These are phyloP conservation scores for Diophrys appendiculata DNA, from an alignment of 73 alveolate genomes.

Conservation along the genomic window DNA sequence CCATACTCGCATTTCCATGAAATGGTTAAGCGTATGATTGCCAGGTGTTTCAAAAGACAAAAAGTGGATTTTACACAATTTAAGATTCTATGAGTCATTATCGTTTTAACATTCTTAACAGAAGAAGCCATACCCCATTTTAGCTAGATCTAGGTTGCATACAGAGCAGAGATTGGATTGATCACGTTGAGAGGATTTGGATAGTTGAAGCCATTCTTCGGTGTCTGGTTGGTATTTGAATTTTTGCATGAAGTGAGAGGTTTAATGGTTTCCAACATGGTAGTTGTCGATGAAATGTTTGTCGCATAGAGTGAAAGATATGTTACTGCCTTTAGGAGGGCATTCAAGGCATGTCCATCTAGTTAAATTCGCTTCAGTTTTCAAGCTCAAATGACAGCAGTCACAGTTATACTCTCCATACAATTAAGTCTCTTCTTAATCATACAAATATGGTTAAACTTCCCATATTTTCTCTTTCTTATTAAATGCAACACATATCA, in stretches of 20 bases:
- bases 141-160: background rate
- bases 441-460: background rate
- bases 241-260: background rate
- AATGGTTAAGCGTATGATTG: background rate
- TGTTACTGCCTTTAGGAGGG: background rate
- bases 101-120: background rate
- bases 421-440: background rate
- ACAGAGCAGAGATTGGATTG: background rate
- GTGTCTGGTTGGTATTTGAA: background rate
- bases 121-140: slow-evolving; percentile 6
- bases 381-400: slow-evolving; percentile 7
- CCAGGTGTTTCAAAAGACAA: background rate
- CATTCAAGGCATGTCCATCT: slow-evolving; percentile 18
- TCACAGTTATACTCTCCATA: background rate
- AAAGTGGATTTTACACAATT: background rate
- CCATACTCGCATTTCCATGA: slow-evolving; percentile 1
- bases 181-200: background rate
- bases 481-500: background rate
- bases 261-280: background rate
- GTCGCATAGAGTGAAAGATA: slow-evolving; percentile 2
- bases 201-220: background rate
- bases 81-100: background rate
- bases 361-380: background rate
- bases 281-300: slow-evolving; percentile 8
- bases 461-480: background rate